Percentiles rank a stretch among this genome's conserved stretches.
Conservation (phyloP, 345 rosid genomes). For the Draba incana region DNA sequence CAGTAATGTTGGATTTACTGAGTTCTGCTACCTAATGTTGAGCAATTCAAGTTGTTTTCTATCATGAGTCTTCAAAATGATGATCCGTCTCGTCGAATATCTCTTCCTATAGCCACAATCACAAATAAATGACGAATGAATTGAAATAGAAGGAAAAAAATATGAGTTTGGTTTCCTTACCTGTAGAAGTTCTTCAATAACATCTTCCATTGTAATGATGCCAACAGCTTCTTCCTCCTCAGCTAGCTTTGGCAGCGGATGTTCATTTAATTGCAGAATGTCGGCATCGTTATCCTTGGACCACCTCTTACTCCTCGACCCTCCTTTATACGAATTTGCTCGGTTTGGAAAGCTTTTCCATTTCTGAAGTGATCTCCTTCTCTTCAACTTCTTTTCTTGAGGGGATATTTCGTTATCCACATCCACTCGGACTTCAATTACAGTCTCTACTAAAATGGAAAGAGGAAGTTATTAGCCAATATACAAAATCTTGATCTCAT, state of each 20-base stretch:
- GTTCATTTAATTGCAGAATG: conserved; percentile 66
- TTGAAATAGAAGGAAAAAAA: neutral
- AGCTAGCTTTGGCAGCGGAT: conserved; percentile 59
- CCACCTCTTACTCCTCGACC: conserved; percentile 74
- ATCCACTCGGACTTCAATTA: conserved; percentile 62
- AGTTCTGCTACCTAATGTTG: neutral
- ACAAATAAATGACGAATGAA: neutral
- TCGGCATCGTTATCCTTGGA: conserved; percentile 68
- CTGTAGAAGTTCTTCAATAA: conserved; percentile 96
- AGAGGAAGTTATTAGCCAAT: conserved; percentile 5
- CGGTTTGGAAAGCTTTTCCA: conserved; percentile 84
- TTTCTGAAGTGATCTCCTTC: conserved; percentile 67
- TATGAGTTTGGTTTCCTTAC: conserved; percentile 38
- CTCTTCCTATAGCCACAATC: conserved; percentile 66
- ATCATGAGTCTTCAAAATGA: conserved; percentile 69
- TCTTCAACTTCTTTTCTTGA: conserved; percentile 53
- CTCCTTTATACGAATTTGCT: conserved; percentile 40
- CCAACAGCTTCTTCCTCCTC: conserved; percentile 94
- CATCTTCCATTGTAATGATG: conserved; percentile 97
- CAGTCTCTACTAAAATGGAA: conserved; percentile 38
- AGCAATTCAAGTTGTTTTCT: neutral
- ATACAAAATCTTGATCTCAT: conserved; percentile 3
- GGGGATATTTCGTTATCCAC: conserved; percentile 56
- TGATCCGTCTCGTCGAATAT: conserved; percentile 96
- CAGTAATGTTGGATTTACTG: neutral